Percentiles rank a stretch among this genome's conserved stretches.
phyloP scores from a whole-genome alignment of 2,329 filamentous ascomycete genomes.

The Arthrinium puccinioides region DNA sequence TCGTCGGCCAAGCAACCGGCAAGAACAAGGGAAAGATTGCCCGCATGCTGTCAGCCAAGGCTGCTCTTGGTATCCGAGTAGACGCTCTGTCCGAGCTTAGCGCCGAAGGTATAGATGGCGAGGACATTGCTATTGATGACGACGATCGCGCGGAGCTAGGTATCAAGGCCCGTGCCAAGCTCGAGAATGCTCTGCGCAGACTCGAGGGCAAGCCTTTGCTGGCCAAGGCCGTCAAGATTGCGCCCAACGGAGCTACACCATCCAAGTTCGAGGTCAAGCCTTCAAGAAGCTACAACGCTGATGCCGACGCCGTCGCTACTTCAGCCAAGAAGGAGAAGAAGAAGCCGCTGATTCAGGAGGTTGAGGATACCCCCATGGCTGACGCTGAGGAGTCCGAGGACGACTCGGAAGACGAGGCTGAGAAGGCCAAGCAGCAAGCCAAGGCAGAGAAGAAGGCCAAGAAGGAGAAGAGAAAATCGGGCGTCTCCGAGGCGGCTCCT shows the following conservation, averaged over 20 bases:
- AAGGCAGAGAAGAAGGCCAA: slow-evolving; percentile 34
- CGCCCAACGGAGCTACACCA: slow-evolving; percentile 58
- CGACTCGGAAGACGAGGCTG: slow-evolving; percentile 28
- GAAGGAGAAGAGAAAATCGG: slow-evolving; percentile 23
- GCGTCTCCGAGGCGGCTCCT: slow-evolving; percentile 20
- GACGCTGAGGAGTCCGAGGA: slow-evolving; percentile 42
- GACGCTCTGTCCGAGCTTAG: slow-evolving; percentile 80
- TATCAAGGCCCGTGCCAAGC: slow-evolving; percentile 60
- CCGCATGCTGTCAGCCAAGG: slow-evolving; percentile 89
- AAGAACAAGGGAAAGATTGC: slow-evolving; percentile 99
- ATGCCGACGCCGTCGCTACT: slow-evolving; percentile 74
- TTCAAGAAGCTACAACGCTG: slow-evolving; percentile 86
- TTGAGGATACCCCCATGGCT: slow-evolving; percentile 32
- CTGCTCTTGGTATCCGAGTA: slow-evolving; percentile 85
- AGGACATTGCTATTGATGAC: slow-evolving; percentile 61
- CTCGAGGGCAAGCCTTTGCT: slow-evolving; percentile 88
- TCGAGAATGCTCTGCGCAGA: slow-evolving; percentile 67
- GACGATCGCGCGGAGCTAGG: slow-evolving; percentile 83
- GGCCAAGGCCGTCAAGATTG: slow-evolving; percentile 67
- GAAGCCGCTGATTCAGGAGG: slow-evolving; percentile 30
- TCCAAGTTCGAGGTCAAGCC: slow-evolving; percentile 91
- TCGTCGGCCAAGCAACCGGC: slow-evolving; percentile 93
- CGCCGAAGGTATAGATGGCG: slow-evolving; percentile 48
- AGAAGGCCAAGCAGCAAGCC: slow-evolving; percentile 26
- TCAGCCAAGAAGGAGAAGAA: slow-evolving; percentile 31